Conservation (phyloP, 139 green algal species). For the Zygnema circumcarinatum region DNA sequence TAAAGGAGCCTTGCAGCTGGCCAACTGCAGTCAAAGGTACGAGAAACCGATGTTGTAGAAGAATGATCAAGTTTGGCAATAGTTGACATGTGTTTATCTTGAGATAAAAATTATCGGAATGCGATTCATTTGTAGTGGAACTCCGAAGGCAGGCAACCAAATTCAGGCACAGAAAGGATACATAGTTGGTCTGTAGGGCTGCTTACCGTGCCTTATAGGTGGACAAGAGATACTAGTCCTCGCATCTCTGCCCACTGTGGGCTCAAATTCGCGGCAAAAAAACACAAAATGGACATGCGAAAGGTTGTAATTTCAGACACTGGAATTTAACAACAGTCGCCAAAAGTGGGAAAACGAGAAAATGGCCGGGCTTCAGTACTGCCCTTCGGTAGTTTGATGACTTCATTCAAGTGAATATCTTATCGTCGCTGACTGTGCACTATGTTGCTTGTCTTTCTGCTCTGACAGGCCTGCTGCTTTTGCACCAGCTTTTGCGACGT, state of each 20-base stretch:
- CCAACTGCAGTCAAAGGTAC: neutral
- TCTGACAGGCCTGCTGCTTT: conserved; percentile 3
- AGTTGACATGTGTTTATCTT: no score
- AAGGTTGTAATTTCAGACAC: no score
- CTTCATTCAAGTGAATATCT: neutral
- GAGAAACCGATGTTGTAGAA: neutral
- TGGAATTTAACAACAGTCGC: neutral
- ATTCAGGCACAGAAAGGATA: neutral
- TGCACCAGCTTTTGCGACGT: neutral
- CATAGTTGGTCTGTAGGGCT: neutral
- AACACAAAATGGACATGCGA: no score
- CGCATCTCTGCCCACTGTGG: no score
- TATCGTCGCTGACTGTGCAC: neutral
- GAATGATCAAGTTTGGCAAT: neutral
- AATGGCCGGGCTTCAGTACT: neutral
- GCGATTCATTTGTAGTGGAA: neutral
- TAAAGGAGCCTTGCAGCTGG: neutral
- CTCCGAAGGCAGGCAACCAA: neutral
- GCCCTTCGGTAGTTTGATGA: neutral
- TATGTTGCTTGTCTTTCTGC: neutral
- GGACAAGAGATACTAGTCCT: no score
- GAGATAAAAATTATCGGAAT: neutral
- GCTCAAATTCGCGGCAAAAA: no score
- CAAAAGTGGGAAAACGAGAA: neutral
- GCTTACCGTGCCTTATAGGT: neutral